Percentiles rank a stretch among this genome's conserved stretches.
Conservation (phyloP, 139 green algal species). For the Bryopsis sp. region DNA sequence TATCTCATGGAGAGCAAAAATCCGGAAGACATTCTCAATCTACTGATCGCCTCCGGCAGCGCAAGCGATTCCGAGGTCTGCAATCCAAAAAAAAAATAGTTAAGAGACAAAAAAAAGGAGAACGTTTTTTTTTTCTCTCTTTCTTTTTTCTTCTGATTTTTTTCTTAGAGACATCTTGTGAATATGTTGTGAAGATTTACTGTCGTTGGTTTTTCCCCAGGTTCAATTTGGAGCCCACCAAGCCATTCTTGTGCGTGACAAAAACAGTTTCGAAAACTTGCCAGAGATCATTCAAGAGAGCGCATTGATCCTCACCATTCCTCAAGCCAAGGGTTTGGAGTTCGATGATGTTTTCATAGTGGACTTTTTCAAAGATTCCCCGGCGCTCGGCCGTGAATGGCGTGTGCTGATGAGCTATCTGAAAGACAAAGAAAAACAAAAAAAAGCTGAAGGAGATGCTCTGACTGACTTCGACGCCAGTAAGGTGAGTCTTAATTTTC, state of each 20-base stretch:
- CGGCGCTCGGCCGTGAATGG: slow-evolving; percentile 49
- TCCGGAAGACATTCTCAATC: too few species aligned
- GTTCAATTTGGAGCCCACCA: slow-evolving; percentile 74
- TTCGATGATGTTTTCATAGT: slow-evolving; percentile 59
- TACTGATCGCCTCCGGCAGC: too few species aligned
- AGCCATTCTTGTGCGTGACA: slow-evolving; percentile 55
- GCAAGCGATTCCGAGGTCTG: too few species aligned
- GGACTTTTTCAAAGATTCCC: slow-evolving; percentile 59
- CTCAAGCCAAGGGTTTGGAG: slow-evolving; percentile 61
- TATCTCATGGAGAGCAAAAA: slow-evolving; percentile 58
- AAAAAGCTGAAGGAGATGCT: neutral
- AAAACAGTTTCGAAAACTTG: slow-evolving; percentile 31
- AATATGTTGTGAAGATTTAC: too few species aligned
- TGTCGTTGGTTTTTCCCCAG: too few species aligned
- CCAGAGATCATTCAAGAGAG: slow-evolving; percentile 32
- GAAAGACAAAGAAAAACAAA: slow-evolving; percentile 10
- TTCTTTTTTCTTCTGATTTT: too few species aligned
- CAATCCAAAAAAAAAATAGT: too few species aligned
- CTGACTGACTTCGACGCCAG: neutral
- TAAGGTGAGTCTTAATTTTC: neutral
- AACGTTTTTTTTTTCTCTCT: too few species aligned
- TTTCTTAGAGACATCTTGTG: too few species aligned
- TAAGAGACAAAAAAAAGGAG: too few species aligned
- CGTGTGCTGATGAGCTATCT: slow-evolving; percentile 46
- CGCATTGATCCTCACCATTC: slow-evolving; percentile 58